These are phyloP conservation scores for Krasilnikovozyma curviuscula DNA, from an alignment of 768 basidiomycete genomes.

Conservation along the genomic window DNA sequence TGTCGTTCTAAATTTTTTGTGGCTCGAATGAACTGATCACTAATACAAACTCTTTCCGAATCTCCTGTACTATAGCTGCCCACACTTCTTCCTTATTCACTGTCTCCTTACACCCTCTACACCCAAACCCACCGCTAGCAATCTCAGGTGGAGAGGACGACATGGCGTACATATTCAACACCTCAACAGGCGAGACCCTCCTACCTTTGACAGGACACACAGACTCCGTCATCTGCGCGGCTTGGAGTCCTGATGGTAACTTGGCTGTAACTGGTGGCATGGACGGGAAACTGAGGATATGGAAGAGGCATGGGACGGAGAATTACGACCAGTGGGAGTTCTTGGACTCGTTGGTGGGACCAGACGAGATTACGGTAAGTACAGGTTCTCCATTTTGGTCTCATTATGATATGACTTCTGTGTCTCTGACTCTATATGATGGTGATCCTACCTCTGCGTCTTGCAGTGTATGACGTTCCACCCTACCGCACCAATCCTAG, in stretches of 20 bases:
- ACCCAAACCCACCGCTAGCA: conserved; percentile 46
- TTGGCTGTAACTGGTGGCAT: conserved; percentile 90
- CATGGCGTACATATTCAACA: conserved; percentile 79
- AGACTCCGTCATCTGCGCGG: conserved; percentile 64
- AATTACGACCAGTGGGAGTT: conserved; percentile 78
- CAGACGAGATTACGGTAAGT: conserved; percentile 83
- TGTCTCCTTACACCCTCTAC: conserved; percentile 60
- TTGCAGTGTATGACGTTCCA: conserved; percentile 84
- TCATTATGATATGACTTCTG: neutral
- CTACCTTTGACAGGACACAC: conserved; percentile 69
- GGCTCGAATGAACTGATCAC: neutral
- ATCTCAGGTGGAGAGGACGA: conserved; percentile 92
- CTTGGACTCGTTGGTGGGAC: conserved; percentile 74
- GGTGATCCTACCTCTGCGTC: neutral
- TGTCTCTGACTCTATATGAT: neutral
- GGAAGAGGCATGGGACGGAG: conserved; percentile 57
- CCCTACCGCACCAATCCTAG: conserved; percentile 69
- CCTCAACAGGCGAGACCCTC: conserved; percentile 57
- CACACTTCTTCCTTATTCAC: conserved; percentile 67
- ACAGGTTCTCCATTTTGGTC: neutral
- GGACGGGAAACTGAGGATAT: conserved; percentile 86
- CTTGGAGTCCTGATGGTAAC: conserved; percentile 75
- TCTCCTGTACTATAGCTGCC: conserved; percentile 17
- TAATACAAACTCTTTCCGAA: neutral
- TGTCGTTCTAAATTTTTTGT: neutral